Percentiles rank a stretch among this genome's conserved stretches.
phyloP scores from a whole-genome alignment of 129 eudicot species.

The Pseudognaphalium luteoalbum region DNA sequence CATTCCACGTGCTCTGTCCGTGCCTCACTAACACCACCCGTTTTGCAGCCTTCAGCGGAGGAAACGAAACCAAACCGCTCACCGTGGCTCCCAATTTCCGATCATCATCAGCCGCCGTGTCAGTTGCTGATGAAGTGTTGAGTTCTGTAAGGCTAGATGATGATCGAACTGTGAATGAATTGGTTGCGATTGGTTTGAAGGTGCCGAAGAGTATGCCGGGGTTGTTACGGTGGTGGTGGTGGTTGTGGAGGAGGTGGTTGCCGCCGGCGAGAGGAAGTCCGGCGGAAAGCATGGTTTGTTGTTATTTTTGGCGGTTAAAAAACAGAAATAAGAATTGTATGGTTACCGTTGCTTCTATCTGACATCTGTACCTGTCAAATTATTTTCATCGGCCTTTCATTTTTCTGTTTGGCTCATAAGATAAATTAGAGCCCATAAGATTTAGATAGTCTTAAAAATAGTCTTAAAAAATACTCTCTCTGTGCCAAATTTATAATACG shows the following conservation, averaged over 20 bases:
- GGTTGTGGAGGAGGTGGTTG: conserved; percentile 27
- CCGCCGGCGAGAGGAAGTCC: conserved; percentile 40
- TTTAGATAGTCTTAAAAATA: too few relatives aligned
- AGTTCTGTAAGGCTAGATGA: conserved; percentile 44
- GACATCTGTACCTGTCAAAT: not conserved
- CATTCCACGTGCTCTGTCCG: conserved; percentile 99
- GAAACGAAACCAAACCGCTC: conserved; percentile 31
- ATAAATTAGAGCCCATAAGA: too few relatives aligned
- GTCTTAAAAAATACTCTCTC: too few relatives aligned
- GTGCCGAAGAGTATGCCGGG: not conserved
- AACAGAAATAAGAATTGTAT: conserved; percentile 14
- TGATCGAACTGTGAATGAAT: conserved; percentile 35
- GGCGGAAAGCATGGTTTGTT: conserved; percentile 36
- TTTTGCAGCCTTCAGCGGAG: conserved; percentile 60
- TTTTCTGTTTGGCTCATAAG: not conserved
- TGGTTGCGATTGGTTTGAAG: conserved; percentile 17
- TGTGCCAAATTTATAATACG: too few relatives aligned
- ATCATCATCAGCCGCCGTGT: conserved; percentile 15
- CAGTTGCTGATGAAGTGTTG: conserved; percentile 25
- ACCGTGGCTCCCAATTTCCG: conserved; percentile 32
- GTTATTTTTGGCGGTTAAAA: conserved; percentile 21
- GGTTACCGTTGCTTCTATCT: conserved; percentile 33
- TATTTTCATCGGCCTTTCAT: not conserved
- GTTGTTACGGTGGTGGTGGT: not conserved
- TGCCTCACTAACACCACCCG: conserved; percentile 93